phyloP scores from a whole-genome alignment of 352 stramenopile species.

The Pythium scleroteichum region DNA sequence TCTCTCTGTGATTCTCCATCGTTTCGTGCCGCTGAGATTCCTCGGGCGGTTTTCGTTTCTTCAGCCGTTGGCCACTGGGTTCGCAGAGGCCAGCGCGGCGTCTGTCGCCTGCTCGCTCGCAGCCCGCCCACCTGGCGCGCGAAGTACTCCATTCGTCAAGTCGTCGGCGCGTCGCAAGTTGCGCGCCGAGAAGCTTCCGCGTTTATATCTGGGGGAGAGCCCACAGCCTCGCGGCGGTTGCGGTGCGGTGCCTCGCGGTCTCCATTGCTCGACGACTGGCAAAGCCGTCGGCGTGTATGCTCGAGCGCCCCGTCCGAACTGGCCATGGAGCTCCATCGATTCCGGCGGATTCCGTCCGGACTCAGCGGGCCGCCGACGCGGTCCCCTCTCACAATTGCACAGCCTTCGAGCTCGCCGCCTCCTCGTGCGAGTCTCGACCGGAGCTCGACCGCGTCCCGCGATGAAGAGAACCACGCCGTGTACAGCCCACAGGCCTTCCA shows the following conservation, averaged over 20 bases:
- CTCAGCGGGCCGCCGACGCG: background rate
- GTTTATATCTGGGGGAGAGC: constrained; percentile 6
- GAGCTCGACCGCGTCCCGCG: background rate
- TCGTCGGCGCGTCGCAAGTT: constrained; percentile 8
- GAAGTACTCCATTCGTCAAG: constrained; percentile 15
- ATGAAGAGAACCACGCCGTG: constrained; percentile 8
- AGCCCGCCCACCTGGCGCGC: background rate
- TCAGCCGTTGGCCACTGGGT: background rate
- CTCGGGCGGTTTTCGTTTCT: too few species aligned
- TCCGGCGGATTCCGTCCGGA: constrained; percentile 11
- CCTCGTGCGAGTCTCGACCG: background rate
- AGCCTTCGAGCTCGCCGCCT: background rate
- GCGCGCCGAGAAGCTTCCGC: constrained; percentile 15
- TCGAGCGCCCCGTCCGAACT: background rate
- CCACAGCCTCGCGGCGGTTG: background rate
- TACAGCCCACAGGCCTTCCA: constrained; percentile 21
- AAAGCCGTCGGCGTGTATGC: background rate
- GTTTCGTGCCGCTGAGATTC: too few species aligned
- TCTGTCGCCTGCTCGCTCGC: background rate
- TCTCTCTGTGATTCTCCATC: too few species aligned
- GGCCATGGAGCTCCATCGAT: constrained; percentile 14
- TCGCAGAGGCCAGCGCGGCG: background rate
- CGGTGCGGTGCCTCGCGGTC: background rate
- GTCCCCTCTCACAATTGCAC: background rate
- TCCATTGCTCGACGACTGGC: background rate